These are phyloP conservation scores for Dendryphion nanum DNA, from an alignment of 2,329 filamentous ascomycete genomes.

Conservation along the genomic window DNA sequence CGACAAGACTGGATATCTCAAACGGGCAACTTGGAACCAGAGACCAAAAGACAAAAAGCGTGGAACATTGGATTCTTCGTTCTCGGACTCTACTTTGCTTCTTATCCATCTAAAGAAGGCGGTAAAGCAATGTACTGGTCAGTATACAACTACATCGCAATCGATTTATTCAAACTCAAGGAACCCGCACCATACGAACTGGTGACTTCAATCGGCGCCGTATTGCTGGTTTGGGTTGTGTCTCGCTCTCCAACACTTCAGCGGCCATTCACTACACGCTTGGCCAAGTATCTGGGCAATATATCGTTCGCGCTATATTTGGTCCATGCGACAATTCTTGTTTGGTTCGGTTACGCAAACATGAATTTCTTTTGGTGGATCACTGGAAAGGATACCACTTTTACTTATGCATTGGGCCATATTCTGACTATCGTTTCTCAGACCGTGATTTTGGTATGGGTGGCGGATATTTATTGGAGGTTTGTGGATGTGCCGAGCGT, in stretches of 20 bases:
- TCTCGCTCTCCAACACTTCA: not conserved
- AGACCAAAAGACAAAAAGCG: slow-evolving; percentile 1
- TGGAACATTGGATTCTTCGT: slow-evolving; percentile 18
- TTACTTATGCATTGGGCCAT: too few species aligned
- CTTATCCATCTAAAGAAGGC: slow-evolving; percentile 2
- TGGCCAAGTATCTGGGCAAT: too few species aligned
- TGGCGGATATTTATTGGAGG: too few species aligned
- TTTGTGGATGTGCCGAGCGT: too few species aligned
- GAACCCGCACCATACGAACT: slow-evolving; percentile 1
- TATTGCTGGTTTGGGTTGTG: slow-evolving; percentile 44
- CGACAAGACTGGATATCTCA: not conserved
- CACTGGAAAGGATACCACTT: too few species aligned
- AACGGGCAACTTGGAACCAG: not conserved
- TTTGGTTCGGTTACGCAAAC: too few species aligned
- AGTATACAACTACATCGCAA: not conserved
- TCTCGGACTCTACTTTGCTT: slow-evolving; percentile 2
- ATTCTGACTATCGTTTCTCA: too few species aligned
- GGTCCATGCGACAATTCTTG: too few species aligned
- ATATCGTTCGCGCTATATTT: too few species aligned
- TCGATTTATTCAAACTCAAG: not conserved
- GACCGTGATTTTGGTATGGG: too few species aligned
- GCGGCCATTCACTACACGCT: too few species aligned
- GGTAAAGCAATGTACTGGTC: slow-evolving; percentile 1
- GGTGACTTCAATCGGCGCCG: slow-evolving; percentile 14
- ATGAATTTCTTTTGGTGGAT: too few species aligned